Evolutionary conservation across 306 rosid genomes (phyloP), one percentile per base, ranked within the genome.

Genomic region (Sicyos edulis): DNA sequence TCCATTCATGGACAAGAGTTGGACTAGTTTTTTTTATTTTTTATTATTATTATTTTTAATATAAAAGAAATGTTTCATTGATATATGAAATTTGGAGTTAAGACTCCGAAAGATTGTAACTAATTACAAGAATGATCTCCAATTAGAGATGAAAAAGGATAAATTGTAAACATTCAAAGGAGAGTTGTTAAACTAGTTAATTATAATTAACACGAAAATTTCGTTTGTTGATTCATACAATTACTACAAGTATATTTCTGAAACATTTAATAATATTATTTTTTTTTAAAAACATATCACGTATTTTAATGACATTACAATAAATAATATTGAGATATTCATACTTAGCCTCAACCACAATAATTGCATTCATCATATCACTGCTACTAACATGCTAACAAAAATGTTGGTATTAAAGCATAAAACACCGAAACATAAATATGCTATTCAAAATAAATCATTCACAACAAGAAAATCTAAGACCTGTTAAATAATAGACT

Each of bases 401-500:
- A 24, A 47, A 49, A 45, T 12, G 57, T 11, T 51, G 11, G 42
- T 68, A 68, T 32, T 68, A 19, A 68, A 45, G 56, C 22, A 69
- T 7, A n/a, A 12, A 26, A 26, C 13, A 69, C 7, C 15, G 34
- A 22, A 13, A 7, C 44, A 47, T 65, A 49, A 10, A 53, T 54
- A 53, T 3, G 2, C 50, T 45, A 45, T 10, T 45, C 50, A 45
- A 45, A 45, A 8, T 45, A 45, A 45, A 45, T 45, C 50, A 45
- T 45, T 3, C 10, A 44, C 3, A 44, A 44, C 13, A 45, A 45
- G 50, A 45, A 44, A 7, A 44, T 15, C 20, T 22, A 12, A 73
- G 49, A 3, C 37, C 22, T 50, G 61, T 80, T 52, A 71, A 10
- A 61, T 75, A 22, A 65, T 16, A 54, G 79, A 77, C 78, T 66